Evolutionary conservation across 805 yeast genomes (phyloP).

Genomic region (Teunomyces stri): DNA sequence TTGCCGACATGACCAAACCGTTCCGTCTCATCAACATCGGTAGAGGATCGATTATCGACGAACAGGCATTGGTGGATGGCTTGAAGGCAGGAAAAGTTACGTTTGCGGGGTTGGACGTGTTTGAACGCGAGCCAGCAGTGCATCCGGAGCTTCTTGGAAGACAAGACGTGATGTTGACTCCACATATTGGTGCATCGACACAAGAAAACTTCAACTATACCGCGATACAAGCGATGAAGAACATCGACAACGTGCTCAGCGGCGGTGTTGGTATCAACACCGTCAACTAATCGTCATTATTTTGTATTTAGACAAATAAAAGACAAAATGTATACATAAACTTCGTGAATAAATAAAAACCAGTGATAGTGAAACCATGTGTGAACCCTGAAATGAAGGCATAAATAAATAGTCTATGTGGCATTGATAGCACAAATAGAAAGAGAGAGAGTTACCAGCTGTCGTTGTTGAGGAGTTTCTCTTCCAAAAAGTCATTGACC

Average conservation of each 20-base stretch:
- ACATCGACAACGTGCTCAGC: conserved; percentile 48
- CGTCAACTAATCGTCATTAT: conserved; percentile 8
- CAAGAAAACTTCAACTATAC: conserved; percentile 52
- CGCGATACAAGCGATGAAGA: conserved; percentile 51
- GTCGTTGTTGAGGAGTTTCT: conserved; percentile 37
- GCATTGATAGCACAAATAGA: not conserved
- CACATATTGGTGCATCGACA: conserved; percentile 73
- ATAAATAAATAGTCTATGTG: conserved; percentile 7
- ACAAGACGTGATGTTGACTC: conserved; percentile 63
- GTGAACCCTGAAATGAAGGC: conserved; percentile 3
- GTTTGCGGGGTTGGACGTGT: conserved; percentile 75
- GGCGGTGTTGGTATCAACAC: conserved; percentile 33
- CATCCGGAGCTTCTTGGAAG: conserved; percentile 50
- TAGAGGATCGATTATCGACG: conserved; percentile 68
- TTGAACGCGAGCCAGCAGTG: conserved; percentile 58
- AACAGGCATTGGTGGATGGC: conserved; percentile 60
- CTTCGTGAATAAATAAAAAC: conserved; percentile 6
- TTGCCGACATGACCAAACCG: conserved; percentile 49
- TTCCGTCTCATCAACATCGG: conserved; percentile 72
- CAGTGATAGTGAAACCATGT: not conserved
- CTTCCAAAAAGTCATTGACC: conserved; percentile 41
- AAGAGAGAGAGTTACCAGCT: not conserved
- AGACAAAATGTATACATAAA: conserved; percentile 6
- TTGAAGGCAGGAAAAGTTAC: conserved; percentile 57
- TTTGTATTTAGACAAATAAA: not conserved